Conservation (phyloP, 352 stramenopile genomes). For the Pythium vanterpoolii region DNA sequence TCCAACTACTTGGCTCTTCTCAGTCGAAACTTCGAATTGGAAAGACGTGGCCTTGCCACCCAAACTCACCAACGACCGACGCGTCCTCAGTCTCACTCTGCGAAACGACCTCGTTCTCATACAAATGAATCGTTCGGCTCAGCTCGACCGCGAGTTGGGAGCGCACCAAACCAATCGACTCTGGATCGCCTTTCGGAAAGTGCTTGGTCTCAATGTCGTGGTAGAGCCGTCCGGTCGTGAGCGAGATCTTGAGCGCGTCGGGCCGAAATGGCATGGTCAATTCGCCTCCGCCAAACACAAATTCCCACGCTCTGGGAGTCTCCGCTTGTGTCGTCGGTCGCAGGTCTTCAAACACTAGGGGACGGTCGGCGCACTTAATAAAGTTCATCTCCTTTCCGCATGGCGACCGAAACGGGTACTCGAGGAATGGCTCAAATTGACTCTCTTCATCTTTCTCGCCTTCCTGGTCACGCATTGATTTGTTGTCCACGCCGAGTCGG, state of each 20-base stretch:
- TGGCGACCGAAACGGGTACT: slow-evolving; percentile 71
- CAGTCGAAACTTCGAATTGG: slow-evolving; percentile 37
- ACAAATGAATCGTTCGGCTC: slow-evolving; percentile 49
- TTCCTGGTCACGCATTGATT: too few relatives aligned
- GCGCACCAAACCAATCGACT: slow-evolving; percentile 48
- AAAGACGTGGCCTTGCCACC: slow-evolving; percentile 42
- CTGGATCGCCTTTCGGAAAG: slow-evolving; percentile 25
- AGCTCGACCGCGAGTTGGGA: slow-evolving; percentile 80
- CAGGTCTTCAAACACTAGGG: slow-evolving; percentile 74
- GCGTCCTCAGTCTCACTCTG: neutral
- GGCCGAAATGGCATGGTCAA: slow-evolving; percentile 54
- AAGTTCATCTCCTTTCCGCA: slow-evolving; percentile 86
- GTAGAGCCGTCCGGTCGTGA: slow-evolving; percentile 67
- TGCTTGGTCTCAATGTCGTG: slow-evolving; percentile 59
- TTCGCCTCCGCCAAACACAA: slow-evolving; percentile 56
- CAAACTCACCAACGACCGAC: slow-evolving; percentile 43
- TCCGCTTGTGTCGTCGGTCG: slow-evolving; percentile 16
- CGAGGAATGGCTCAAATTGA: slow-evolving; percentile 36
- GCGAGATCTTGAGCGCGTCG: slow-evolving; percentile 52
- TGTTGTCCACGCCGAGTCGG: neutral
- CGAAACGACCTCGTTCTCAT: slow-evolving; percentile 19
- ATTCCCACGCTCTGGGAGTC: slow-evolving; percentile 29
- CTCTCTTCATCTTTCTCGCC: slow-evolving; percentile 18
- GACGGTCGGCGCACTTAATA: slow-evolving; percentile 81
- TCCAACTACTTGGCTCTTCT: slow-evolving; percentile 3